Evolutionary conservation across 164 flowering plant species (phyloP).

Genomic region (Piper longum): DNA sequence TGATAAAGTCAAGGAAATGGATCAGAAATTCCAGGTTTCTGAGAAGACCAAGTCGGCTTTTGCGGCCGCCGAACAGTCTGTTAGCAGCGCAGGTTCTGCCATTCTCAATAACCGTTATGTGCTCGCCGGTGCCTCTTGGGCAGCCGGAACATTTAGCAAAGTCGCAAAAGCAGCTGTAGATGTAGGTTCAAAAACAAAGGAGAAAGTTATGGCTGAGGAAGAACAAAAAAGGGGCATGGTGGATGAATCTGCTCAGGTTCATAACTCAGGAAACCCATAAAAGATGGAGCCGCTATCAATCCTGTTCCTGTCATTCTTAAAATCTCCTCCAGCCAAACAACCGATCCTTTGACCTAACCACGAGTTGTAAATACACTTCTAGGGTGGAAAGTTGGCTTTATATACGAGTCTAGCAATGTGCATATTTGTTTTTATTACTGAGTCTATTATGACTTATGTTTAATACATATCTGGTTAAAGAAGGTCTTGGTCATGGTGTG

Average conservation of each 20-base stretch:
- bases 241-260: conserved; percentile 49
- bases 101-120: conserved; percentile 79
- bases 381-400: neutral
- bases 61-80: conserved; percentile 75
- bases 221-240: conserved; percentile 44
- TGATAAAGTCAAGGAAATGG: conserved; percentile 75
- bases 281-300: conserved; percentile 10
- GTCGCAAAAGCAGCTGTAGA: conserved; percentile 89
- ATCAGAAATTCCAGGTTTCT: conserved; percentile 80
- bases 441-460: neutral
- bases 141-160: conserved; percentile 65
- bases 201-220: conserved; percentile 54
- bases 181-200: conserved; percentile 73
- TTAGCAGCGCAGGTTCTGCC: conserved; percentile 77
- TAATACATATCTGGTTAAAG: neutral
- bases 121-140: conserved; percentile 68
- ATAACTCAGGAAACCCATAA: conserved; percentile 41
- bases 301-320: conserved; percentile 22
- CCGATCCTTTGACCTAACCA: conserved; percentile 35
- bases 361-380: conserved; percentile 16
- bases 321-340: conserved; percentile 36
- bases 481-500: neutral
- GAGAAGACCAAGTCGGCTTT: conserved; percentile 87
- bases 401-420: neutral
- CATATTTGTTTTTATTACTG: neutral